Conservation (phyloP, 2,329 filamentous ascomycete species). For the Thermothelomyces thermophilus region DNA sequence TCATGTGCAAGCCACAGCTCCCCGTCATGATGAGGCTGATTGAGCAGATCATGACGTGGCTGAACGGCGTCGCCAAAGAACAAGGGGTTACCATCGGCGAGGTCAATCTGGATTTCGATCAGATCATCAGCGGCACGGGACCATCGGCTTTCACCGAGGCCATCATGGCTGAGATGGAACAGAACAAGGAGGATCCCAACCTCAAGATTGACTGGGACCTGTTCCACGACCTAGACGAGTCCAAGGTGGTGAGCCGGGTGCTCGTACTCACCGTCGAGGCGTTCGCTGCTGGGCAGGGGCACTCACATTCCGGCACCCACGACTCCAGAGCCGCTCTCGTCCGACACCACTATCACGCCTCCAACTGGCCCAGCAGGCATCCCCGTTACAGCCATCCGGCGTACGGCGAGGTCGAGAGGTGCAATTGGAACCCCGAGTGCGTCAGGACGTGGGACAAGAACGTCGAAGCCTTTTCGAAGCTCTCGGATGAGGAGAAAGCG, state of each 20-base stretch:
- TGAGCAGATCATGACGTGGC: slow-evolving; percentile 62
- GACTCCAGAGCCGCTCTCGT: slow-evolving; percentile 59
- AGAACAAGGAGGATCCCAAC: slow-evolving; percentile 32
- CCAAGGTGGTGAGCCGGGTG: slow-evolving; percentile 56
- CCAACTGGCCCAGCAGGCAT: slow-evolving; percentile 62
- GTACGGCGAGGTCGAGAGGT: slow-evolving; percentile 63
- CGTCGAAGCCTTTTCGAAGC: slow-evolving; percentile 51
- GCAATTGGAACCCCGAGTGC: slow-evolving; percentile 62
- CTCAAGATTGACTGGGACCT: slow-evolving; percentile 51
- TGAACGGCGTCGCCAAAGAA: slow-evolving; percentile 50
- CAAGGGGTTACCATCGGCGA: slow-evolving; percentile 54
- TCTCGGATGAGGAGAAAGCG: slow-evolving; percentile 54
- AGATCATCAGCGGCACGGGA: slow-evolving; percentile 66
- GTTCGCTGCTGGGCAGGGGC: slow-evolving; percentile 66
- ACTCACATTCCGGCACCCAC: slow-evolving; percentile 67
- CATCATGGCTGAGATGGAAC: slow-evolving; percentile 58
- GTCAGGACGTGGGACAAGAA: slow-evolving; percentile 60
- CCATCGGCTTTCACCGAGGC: slow-evolving; percentile 63
- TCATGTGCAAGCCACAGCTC: slow-evolving; percentile 60
- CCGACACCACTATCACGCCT: slow-evolving; percentile 70
- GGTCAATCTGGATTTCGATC: slow-evolving; percentile 62
- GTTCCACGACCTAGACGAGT: slow-evolving; percentile 61
- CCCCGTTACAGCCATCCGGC: slow-evolving; percentile 61
- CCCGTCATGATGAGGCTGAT: slow-evolving; percentile 63
- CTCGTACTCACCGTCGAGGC: slow-evolving; percentile 65